Conservation (phyloP, 179 eudicot genomes). For the Beta macrorhiza region DNA sequence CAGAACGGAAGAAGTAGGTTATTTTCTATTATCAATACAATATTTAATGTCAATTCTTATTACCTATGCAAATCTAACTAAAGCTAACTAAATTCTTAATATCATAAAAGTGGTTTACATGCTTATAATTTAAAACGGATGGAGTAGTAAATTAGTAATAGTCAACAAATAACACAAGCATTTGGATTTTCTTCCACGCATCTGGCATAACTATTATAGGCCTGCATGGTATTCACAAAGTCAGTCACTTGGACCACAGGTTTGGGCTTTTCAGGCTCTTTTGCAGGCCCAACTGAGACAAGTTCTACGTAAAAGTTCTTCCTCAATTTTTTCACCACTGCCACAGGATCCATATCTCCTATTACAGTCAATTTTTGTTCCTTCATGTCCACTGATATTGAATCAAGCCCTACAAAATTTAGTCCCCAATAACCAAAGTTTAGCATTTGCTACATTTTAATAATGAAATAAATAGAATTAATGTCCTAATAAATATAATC, state of each 20-base stretch:
- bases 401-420: constrained; percentile 27
- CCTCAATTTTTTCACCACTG: constrained; percentile 20
- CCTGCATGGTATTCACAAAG: not conserved
- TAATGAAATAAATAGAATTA: not conserved
- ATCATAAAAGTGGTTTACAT: too few relatives aligned
- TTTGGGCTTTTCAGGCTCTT: constrained; percentile 31
- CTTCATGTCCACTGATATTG: constrained; percentile 30
- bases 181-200: too few relatives aligned
- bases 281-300: constrained; percentile 24
- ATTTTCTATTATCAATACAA: too few relatives aligned
- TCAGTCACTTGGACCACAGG: not conserved
- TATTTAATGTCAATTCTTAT: too few relatives aligned
- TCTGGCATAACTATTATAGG: not conserved
- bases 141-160: too few relatives aligned
- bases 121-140: too few relatives aligned
- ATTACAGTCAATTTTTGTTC: constrained; percentile 28
- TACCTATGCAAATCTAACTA: too few relatives aligned
- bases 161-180: too few relatives aligned
- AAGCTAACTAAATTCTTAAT: too few relatives aligned
- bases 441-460: too few relatives aligned
- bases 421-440: not conserved
- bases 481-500: not conserved
- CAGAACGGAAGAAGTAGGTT: too few relatives aligned
- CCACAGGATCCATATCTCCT: constrained; percentile 28
- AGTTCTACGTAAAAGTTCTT: constrained; percentile 22